Percentiles rank a stretch among this genome's conserved stretches.
phyloP scores from a whole-genome alignment of 2,329 filamentous ascomycete species.

The Aspergillus sp. region DNA sequence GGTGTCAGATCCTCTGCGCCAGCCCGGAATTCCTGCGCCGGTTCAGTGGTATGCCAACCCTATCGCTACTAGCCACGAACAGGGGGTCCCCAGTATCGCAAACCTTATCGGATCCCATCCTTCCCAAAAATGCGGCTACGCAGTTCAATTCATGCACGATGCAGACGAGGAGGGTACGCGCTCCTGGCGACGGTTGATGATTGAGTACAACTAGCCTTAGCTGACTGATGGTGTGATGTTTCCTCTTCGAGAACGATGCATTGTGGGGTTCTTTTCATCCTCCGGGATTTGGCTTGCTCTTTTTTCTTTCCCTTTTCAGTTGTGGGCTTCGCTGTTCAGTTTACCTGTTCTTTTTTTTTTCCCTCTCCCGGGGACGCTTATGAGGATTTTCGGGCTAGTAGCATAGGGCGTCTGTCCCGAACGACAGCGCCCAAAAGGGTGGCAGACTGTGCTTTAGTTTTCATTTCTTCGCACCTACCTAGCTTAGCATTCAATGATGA shows the following conservation, averaged over 20 bases:
- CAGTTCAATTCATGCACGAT: constrained; percentile 35
- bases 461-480: not conserved
- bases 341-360: not conserved
- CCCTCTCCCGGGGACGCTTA: not conserved
- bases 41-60: constrained; percentile 14
- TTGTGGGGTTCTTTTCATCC: not conserved
- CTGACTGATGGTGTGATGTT: constrained; percentile 17
- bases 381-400: constrained; percentile 13
- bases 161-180: constrained; percentile 33
- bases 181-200: constrained; percentile 37
- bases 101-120: constrained; percentile 9
- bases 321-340: not conserved
- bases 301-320: constrained; percentile 3
- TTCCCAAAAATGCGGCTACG: constrained; percentile 34
- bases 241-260: not conserved
- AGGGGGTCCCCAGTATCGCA: constrained; percentile 16
- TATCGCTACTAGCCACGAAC: constrained; percentile 1
- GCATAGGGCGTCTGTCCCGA: constrained; percentile 4
- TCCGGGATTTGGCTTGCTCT: constrained; percentile 7
- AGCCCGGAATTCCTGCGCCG: constrained; percentile 11
- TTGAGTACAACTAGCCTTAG: constrained; percentile 34
- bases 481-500: constrained; percentile 1
- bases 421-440: constrained; percentile 12
- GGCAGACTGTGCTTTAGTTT: constrained; percentile 3
- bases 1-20: constrained; percentile 15